Base-by-base conservation (phyloP, 202 grass and related monocot genomes). In the Setaria viridis region DNA sequence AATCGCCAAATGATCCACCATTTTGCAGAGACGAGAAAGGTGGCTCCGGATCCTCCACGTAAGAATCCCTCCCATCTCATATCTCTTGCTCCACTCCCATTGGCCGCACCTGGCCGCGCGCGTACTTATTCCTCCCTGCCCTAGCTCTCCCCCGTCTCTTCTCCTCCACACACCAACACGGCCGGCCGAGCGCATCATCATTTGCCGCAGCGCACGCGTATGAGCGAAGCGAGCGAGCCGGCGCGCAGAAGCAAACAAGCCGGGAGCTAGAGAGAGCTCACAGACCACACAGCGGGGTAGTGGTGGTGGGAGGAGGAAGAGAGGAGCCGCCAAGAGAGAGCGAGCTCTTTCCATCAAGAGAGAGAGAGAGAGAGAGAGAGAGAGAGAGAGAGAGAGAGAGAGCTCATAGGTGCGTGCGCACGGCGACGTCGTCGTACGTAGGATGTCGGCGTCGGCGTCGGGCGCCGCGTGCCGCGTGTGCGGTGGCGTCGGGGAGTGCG, bases 1-100 rank as follows among this genome's bases (percentile, higher is more conserved):
- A 84, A 21, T 7, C 15, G 88, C 55, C 87, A 92, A 87, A 82
- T 76, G 86, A 89, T 92, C 86, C 66, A 6, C n/a, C 7, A 25
- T 11, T 48, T 48, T 48, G 53, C 35, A 2, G 39, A 17, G 39
- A 29, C 30, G 29, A 60, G 17, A 86, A 91, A 82, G 80, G 85
- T 94, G 97, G 97, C 85, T 84, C 84, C 66, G 84, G 90, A 92
- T 92, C 88, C 66, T 85, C 96, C 96, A 95, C 93, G 96, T 91
- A 92, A 84, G 90, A 89, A 94, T 92, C 78, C 79, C 80, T 82
- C 84, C 72, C 79, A 87, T 95, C 91, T 90, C 94, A 93, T 66
- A 91, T 93, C 90, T 91, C 64, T 99, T 84, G 77, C 88, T 72
- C 56, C 54, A 1, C 68, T 88, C 88, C 70, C 76, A 95, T 95